Base-by-base conservation (phyloP, 495 filamentous ascomycete species). In the Oleoguttula mirabilis region DNA sequence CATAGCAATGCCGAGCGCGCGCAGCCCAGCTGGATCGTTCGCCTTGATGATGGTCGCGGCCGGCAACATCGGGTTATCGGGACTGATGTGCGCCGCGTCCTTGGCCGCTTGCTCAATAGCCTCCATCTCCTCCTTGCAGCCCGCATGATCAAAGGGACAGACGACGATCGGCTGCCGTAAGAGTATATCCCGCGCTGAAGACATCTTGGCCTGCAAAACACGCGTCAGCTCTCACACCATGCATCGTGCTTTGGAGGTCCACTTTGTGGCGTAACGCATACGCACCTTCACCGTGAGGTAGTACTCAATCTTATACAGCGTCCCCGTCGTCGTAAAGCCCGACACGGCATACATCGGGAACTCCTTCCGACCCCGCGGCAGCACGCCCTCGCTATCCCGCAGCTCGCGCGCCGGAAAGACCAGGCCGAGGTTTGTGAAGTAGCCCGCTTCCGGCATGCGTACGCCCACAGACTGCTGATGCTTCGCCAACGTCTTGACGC, bases 111-210 rank as follows among this genome's bases (percentile, higher is more conserved):
- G 82, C 54, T 94, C 85, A 47, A 96, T 96, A 6, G 86, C 85
- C 55, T 94, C 86, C 83, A 98, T 93, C 65, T 98, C 92, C 52
- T 94, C 87, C 56, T 92, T 94, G 66, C 90, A 96, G 10, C 80
- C 84, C 43, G 88, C 83, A 52, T 95, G 84, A 57, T 98, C 90
- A 28, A 94, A 76, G 0, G 92, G 90, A 52, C 88, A 95, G 36
- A 98, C 88, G 32, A 96, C 83, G 42, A 98, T 96, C 39, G 83
- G 86, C 61, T 95, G 86, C 32, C 88, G 80, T 28, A 96, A 75
- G 4, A 77, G 66, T 32, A 98, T 94, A 52, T 98, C 92, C 66
- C 79, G 75, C 14, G 88, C 87, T 10, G 77, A 79, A n/a, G 83
- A 84, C 66, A 98, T 69, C 60, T 88, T 80, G 19, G 86, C 92